phyloP scores from a whole-genome alignment of 2,329 filamentous ascomycete species.

The Colletotrichum coccodes region DNA sequence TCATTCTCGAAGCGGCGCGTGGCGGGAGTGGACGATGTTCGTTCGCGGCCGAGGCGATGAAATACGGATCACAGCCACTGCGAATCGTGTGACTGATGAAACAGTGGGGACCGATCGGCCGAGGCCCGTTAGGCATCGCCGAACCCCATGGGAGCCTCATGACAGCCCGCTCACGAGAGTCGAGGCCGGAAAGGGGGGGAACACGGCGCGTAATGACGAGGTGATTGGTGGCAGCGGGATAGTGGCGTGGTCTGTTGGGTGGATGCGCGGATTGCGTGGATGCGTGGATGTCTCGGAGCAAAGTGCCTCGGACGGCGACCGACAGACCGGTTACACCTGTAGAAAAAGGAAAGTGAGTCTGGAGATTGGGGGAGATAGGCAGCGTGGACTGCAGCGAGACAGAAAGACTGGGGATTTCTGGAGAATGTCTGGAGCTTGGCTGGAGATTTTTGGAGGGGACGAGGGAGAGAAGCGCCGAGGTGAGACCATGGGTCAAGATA shows the following conservation, averaged over 20 bases:
- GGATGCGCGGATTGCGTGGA: background rate
- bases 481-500: conserved; percentile 8
- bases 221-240: conserved; percentile 4
- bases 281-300: background rate
- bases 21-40: conserved; percentile 2
- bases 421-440: conserved; percentile 30
- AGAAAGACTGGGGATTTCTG: conserved; percentile 26
- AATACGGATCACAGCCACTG: background rate
- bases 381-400: background rate
- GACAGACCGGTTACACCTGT: conserved; percentile 26
- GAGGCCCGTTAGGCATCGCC: background rate
- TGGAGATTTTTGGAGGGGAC: conserved; percentile 14
- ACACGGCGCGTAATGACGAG: background rate
- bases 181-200: background rate
- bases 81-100: background rate
- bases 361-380: background rate
- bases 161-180: background rate
- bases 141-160: conserved; percentile 19
- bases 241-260: background rate
- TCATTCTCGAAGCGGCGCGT: background rate
- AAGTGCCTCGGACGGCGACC: conserved; percentile 24
- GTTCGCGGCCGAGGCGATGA: background rate
- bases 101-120: background rate
- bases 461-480: conserved; percentile 29
- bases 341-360: conserved; percentile 13